Percentiles rank a stretch among this genome's conserved stretches.
These are phyloP conservation scores for Echinochloa phyllopogon DNA, from an alignment of 176 grass and related monocot species.

Conservation along the genomic window DNA sequence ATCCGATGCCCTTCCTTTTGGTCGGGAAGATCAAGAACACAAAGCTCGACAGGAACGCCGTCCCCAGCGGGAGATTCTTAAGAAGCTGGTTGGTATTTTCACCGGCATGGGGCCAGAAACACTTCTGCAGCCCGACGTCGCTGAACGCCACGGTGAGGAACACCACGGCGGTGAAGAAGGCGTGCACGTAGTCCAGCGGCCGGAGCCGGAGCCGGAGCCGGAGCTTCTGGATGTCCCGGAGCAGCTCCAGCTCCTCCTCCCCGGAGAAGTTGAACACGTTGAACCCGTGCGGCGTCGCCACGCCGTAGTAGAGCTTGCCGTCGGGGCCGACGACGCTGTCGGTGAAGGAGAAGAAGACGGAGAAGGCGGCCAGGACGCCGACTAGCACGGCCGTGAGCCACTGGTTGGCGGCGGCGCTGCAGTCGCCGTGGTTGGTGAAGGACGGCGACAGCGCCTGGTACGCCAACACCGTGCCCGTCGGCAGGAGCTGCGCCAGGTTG, in stretches of 20 bases:
- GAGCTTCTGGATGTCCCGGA: slow-evolving; percentile 1
- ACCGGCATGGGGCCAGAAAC: slow-evolving; percentile 14
- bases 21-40: slow-evolving; percentile 51
- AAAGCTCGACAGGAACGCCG: slow-evolving; percentile 38
- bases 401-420: slow-evolving; percentile 18
- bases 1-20: slow-evolving; percentile 38
- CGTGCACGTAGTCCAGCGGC: slow-evolving; percentile 42
- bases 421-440: slow-evolving; percentile 61
- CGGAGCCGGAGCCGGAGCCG: slow-evolving; percentile 18
- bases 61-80: slow-evolving; percentile 39
- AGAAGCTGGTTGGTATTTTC: slow-evolving; percentile 3
- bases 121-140: slow-evolving; percentile 32
- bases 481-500: slow-evolving; percentile 49
- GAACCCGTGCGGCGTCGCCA: slow-evolving; percentile 40
- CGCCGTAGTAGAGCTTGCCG: slow-evolving; percentile 60
- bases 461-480: slow-evolving; percentile 62
- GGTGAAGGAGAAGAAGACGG: slow-evolving; percentile 42
- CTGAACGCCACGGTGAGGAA: slow-evolving; percentile 52
- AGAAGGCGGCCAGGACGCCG: neutral
- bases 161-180: slow-evolving; percentile 45
- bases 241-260: neutral
- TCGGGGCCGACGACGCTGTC: slow-evolving; percentile 47
- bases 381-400: slow-evolving; percentile 32
- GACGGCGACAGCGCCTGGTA: slow-evolving; percentile 69
- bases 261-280: slow-evolving; percentile 45